Base-by-base conservation (phyloP, 129 eudicot genomes). In the Saussurea involucrata region DNA sequence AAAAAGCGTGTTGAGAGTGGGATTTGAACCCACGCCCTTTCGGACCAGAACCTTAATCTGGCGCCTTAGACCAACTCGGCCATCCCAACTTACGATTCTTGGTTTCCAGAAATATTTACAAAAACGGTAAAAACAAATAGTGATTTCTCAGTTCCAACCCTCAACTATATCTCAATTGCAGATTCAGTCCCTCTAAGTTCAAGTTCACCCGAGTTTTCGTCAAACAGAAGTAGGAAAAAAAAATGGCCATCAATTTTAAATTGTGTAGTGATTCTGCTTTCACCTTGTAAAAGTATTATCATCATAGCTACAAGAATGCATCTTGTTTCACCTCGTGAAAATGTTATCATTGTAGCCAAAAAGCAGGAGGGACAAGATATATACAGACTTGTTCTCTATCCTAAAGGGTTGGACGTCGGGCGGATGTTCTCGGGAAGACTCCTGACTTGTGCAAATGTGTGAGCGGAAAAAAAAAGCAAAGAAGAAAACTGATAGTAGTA, bases 41-140 rank as follows among this genome's bases (percentile, higher is more conserved):
- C 89, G 87, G 88, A 91, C 97, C 84, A 87, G 86, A 88, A 89
- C 94, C 94, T 88, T 86, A 91, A 91, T 91, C 88, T 89, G 90
- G 95, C 89, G 95, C 95, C 92, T 85, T 87, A 92, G 90, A 91
- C 97, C 92, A 91, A 87, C 91, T 87, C 86, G 89, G 89, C 86
- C 90, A 87, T 87, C 85, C 87, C 95, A 89, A 89, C 95, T 53
- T 6, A 17, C 1, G 3, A 0, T 0, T 53, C n/a, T n/a, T 4
- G 0, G 0, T 10, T 53, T 53, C 20, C 4, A 49, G 0, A 4
- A 15, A 1, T 49, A 49, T 36, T 1, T 8, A 15, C 1, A 46
- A 49, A 49, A 4, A 0, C 1, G 8, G 1, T 15, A 0, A 49
- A 49, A 15, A 0, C 15, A 49, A 15, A 49, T 17, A 4, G 1